Conservation (phyloP, 495 filamentous ascomycete species). For the Penicillium turbatum region DNA sequence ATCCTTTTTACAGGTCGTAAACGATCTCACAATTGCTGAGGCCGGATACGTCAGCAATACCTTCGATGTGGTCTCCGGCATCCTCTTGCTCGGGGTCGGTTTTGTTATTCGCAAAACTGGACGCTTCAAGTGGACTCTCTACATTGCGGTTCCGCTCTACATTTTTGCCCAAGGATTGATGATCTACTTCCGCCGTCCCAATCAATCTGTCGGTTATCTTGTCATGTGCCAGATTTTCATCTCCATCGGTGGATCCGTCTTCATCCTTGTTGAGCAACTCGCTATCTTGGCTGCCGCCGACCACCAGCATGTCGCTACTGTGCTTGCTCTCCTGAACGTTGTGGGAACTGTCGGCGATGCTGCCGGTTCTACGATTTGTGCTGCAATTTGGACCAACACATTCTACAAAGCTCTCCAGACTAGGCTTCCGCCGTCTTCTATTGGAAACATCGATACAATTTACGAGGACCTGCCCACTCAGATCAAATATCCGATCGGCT, state of each 20-base stretch:
- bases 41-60: constrained; percentile 49
- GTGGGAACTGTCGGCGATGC: constrained; percentile 59
- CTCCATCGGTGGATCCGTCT: constrained; percentile 53
- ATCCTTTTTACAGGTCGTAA: constrained; percentile 72
- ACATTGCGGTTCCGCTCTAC: constrained; percentile 55
- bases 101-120: constrained; percentile 48
- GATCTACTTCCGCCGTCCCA: constrained; percentile 59
- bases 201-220: constrained; percentile 55
- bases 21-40: constrained; percentile 50
- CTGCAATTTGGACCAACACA: constrained; percentile 59
- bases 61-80: constrained; percentile 47
- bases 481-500: constrained; percentile 49
- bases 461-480: constrained; percentile 46
- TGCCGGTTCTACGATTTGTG: constrained; percentile 56
- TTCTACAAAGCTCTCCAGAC: constrained; percentile 49
- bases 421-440: constrained; percentile 47
- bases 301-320: constrained; percentile 61
- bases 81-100: constrained; percentile 44
- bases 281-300: constrained; percentile 59
- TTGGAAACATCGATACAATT: constrained; percentile 42
- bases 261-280: constrained; percentile 60
- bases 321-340: constrained; percentile 58
- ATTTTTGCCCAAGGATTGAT: constrained; percentile 54
- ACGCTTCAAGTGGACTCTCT: constrained; percentile 49
- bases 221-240: constrained; percentile 72